Evolutionary conservation across 164 flowering plant genomes (phyloP), one percentile per base, ranked within the genome.

Genomic region (Stephania cephalantha): DNA sequence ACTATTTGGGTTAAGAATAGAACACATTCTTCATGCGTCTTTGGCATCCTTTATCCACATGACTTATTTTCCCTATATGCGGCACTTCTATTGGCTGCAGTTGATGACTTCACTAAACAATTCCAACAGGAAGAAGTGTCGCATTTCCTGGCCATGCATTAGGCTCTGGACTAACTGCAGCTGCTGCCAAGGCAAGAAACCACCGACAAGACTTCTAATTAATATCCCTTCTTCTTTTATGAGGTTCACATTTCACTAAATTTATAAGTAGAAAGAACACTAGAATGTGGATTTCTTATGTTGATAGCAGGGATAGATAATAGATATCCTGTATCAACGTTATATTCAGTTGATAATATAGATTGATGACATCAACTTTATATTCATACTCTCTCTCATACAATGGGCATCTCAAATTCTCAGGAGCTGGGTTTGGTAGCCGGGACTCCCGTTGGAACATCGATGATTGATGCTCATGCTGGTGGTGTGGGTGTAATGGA

Each of bases 401-500:
- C 18, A 30, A 20, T 61, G 18, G 78, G 72, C 66, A 25, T 25
- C 68, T 73, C 76, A 18, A 55, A 74, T 80, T 80, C 81, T 72
- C 89, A 93, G 99, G 99, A 95, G 80, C 83, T 95, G 50, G 98
- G 97, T 73, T 85, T 95, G 73, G 55, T 71, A 70, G 86, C 84
- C 13, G 99, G 97, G 71, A 91, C 82, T 79, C 98, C 99, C 70
- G 99, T 95, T 63, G 99, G 95, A 63, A 86, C 95, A 73, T 93
- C 99, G 20, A 77, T 95, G 74, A 93, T 95, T 81, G 97, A 95
- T 87, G 98, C 95, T 80, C 99, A 95, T 89, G 99, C 98, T 82
- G 99, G 99, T 76, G 99, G 99, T 75, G 91, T 95, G 44, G 99
- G 99, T 64, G 92, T 93, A 44, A 89, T 95, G 87, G 99, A 91